Evolutionary conservation across 129 eudicot genomes (phyloP), one percentile per base, ranked within the genome.

Genomic region (Saussurea involucrata): DNA sequence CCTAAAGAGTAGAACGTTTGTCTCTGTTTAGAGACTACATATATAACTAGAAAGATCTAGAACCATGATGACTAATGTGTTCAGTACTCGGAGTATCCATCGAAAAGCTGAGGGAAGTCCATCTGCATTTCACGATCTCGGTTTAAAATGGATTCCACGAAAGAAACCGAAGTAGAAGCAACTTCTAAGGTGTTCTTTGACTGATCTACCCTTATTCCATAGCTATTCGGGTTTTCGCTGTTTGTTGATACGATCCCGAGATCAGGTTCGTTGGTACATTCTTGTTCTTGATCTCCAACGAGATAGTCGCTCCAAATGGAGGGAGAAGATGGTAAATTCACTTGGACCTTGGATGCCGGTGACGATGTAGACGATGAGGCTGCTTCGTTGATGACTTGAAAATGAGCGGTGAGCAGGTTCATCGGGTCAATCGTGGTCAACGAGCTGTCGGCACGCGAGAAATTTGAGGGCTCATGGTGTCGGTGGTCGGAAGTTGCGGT

Each of bases 131-230:
- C 87, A 4, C 69, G 80, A 69, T 95, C 97, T 60, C 80, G 85
- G 69, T 92, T 88, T 64, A 95, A 76, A 40, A 95, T 92, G 3
- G 92, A 74, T 58, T 95, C 90, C 57, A 95, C 95, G 79, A 95
- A 95, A 10, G 96, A 86, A 63, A 84, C 84, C 10, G 91, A 79
- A 79, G 66, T 60, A 36, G 80, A 46, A 69, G 72, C 42, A 57
- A 31, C 73, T 9, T 78, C 77, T 24, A 81, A 61, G 66, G 10
- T 9, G 69, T 74, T 74, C 66, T 74, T 80, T 31, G 63, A 21
- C 18, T 36, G 78, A 63, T 82, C 74, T 69, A 25, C 29, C 74
- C 78, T 20, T 44, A 53, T 24, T 33, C 69, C 76, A 6, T 15
- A 77, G 57, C 58, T 33, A 66, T 61, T 66, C 36, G 33, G 3